A percentile compares a stretch with the other conserved stretches of the same genome.
Conservation (phyloP, 2,329 filamentous ascomycete species). For the Scorias spongiosa region DNA sequence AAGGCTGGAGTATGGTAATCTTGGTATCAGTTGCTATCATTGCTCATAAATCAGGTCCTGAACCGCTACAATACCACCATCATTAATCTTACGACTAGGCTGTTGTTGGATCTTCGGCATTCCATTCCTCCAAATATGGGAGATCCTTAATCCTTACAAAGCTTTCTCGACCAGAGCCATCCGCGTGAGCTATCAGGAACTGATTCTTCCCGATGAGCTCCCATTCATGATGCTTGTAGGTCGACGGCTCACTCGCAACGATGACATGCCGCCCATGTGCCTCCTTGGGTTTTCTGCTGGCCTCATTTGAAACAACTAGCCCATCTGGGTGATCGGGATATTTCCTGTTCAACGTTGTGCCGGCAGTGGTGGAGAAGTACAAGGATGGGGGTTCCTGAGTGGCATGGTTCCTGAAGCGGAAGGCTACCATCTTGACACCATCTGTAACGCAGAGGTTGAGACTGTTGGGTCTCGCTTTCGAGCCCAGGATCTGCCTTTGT, state of each 20-base stretch:
- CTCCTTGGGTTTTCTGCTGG: slow-evolving; percentile 14
- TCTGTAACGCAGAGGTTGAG: slow-evolving; percentile 40
- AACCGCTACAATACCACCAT: too few relatives aligned
- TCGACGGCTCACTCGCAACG: slow-evolving; percentile 39
- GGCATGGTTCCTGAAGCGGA: slow-evolving; percentile 37
- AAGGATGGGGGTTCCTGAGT: slow-evolving; percentile 36
- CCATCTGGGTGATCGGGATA: slow-evolving; percentile 35
- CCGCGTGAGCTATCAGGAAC: slow-evolving; percentile 25
- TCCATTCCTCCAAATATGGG: slow-evolving; percentile 24
- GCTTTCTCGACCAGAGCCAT: slow-evolving; percentile 11
- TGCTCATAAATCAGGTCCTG: too few relatives aligned
- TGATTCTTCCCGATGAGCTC: slow-evolving; percentile 34
- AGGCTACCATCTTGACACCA: slow-evolving; percentile 33
- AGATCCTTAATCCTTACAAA: slow-evolving; percentile 24
- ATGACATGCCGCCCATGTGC: slow-evolving; percentile 37
- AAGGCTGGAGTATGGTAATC: too few relatives aligned
- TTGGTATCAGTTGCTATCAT: too few relatives aligned
- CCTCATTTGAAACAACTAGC: slow-evolving; percentile 6
- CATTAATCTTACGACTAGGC: neutral
- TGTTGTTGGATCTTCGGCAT: slow-evolving; percentile 22
- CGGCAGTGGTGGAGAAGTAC: slow-evolving; percentile 31
- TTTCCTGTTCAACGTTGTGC: slow-evolving; percentile 37
- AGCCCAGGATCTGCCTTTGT: slow-evolving; percentile 30
- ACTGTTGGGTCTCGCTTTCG: slow-evolving; percentile 29
- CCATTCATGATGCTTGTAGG: slow-evolving; percentile 38